Evolutionary conservation across 129 eudicot genomes (phyloP).

Genomic region (Flaveria robusta): DNA sequence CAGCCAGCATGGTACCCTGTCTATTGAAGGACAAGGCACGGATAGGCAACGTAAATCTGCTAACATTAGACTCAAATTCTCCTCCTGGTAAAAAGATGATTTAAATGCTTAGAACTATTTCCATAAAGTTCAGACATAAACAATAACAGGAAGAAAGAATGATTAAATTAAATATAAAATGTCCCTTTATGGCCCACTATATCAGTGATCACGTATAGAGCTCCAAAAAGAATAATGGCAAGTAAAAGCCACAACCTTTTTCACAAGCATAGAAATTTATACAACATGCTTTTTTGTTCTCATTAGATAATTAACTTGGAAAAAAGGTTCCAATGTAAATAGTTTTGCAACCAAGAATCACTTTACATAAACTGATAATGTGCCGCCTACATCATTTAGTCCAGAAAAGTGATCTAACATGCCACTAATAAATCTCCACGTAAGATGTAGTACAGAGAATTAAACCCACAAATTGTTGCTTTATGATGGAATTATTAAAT

Average conservation of each 20-base stretch:
- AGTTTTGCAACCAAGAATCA: background rate
- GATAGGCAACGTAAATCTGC: constrained; percentile 91
- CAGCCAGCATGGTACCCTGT: constrained; percentile 95
- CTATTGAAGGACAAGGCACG: constrained; percentile 85
- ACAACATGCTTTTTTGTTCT: background rate
- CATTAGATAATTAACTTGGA: background rate
- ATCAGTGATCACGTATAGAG: background rate
- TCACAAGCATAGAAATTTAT: too few relatives aligned
- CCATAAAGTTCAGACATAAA: background rate
- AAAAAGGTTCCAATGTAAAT: background rate
- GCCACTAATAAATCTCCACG: background rate
- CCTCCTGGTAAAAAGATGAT: constrained; percentile 61
- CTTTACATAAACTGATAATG: background rate
- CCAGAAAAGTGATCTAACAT: background rate
- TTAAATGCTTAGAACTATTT: background rate
- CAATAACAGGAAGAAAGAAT: background rate
- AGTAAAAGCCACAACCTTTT: too few relatives aligned
- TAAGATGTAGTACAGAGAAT: background rate
- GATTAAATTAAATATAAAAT: background rate
- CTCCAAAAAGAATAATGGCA: background rate
- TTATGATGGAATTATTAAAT: background rate
- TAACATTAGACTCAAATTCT: constrained; percentile 82
- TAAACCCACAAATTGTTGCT: background rate
- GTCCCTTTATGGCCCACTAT: background rate
- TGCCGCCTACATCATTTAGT: background rate